Conservation (phyloP, 1,284 basidiomycete species). For the Microbotryum scabiosae region DNA sequence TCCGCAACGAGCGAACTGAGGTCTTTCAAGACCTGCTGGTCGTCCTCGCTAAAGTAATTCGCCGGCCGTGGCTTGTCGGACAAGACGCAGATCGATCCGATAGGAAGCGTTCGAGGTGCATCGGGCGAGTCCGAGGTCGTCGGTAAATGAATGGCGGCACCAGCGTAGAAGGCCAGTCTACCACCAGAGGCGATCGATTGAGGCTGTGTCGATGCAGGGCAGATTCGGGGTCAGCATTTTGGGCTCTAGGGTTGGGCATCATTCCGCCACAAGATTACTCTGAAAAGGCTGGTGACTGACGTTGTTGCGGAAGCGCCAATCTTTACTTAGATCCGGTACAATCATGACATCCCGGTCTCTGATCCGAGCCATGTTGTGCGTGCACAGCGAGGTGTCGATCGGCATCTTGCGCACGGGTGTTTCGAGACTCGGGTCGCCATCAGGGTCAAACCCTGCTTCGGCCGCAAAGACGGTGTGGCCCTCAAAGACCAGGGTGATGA, state of each 20-base stretch:
- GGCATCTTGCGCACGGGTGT: constrained; percentile 5
- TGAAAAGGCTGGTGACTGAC: background rate
- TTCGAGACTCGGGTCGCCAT: constrained; percentile 9
- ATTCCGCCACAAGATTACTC: background rate
- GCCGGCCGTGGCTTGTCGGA: constrained; percentile 1
- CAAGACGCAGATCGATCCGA: constrained; percentile 20
- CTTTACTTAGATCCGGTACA: constrained; percentile 14
- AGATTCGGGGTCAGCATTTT: no score
- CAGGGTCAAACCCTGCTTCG: constrained; percentile 6
- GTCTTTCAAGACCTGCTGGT: constrained; percentile 14
- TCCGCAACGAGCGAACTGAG: background rate
- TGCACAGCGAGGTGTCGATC: constrained; percentile 18
- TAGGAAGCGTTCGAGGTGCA: background rate
- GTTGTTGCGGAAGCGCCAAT: constrained; percentile 21
- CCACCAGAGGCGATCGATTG: constrained; percentile 13
- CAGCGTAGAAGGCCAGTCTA: constrained; percentile 16
- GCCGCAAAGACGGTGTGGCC: constrained; percentile 22
- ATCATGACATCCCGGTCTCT: constrained; percentile 11
- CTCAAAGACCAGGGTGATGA: constrained; percentile 17
- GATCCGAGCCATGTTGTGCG: constrained; percentile 15
- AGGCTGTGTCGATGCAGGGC: constrained; percentile 1
- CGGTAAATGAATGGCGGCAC: constrained; percentile 13
- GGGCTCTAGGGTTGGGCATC: background rate
- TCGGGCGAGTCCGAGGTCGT: background rate
- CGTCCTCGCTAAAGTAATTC: constrained; percentile 7